Base-by-base conservation (phyloP, 2,329 filamentous ascomycete genomes). In the Colletotrichum scovillei region DNA sequence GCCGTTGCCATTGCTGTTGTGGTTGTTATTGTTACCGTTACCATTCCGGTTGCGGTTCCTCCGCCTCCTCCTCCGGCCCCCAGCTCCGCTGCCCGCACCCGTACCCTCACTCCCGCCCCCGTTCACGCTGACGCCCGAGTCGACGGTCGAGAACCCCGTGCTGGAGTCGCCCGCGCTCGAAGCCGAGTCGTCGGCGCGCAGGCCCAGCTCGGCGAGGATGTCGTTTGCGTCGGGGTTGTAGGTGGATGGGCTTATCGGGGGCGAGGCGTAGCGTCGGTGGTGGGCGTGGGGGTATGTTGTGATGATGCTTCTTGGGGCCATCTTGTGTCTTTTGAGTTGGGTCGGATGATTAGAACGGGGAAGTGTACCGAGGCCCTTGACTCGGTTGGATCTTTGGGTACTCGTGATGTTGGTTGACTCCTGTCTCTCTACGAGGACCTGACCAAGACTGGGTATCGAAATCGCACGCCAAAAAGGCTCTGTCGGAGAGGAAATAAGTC, bases 181-280 rank as follows among this genome's bases (percentile, higher is more conserved):
- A 7, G 67, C 60, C 24, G 72, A 76, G 62, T 75, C 74, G 63
- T 77, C 76, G 59, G 74, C 64, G 65, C 70, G 67, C 12, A 67
- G 62, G 53, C 72, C 59, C n/a, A 75, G 65, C 46, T 76, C 76
- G 42, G 73, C 75, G 28, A 77, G 72, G 49, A 75, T 74, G 56
- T 76, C 74, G 42, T 74, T 72, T 24, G 70, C 69, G 38, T 64
- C 62, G 8, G 62, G 62, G 16, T 5, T 2, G 49, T 53, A 32
- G 12, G 32, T 32, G 14, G 46, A 53, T 7, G 11, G 42, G 9
- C 28, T 30, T 4, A 22, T 4, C 1, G 62, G 62, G 38, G 58
- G 66, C 35, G 53, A 24, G 32, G 14, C 22, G 42, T 58, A 46
- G 52, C 55, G 67, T 12, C 55, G 59, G 30, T 63, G 60, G 30